Percentiles rank a stretch among this genome's conserved stretches.
These are phyloP conservation scores for Phytophthora europaea DNA, from an alignment of 352 stramenopile genomes.

Conservation along the genomic window DNA sequence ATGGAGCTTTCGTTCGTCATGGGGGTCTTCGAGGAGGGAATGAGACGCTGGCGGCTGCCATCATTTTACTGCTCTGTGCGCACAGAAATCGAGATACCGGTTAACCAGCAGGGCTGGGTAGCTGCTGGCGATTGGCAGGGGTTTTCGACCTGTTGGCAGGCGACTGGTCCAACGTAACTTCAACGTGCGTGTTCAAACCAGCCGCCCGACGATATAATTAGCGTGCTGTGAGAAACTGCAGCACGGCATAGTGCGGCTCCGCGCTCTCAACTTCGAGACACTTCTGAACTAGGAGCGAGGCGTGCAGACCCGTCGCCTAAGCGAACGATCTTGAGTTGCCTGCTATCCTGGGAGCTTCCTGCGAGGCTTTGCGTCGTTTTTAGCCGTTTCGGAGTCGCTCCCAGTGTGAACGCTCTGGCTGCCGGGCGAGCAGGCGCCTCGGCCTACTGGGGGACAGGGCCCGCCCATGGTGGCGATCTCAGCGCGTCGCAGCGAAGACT, in stretches of 20 bases:
- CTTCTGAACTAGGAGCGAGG: constrained; percentile 39
- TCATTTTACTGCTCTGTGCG: constrained; percentile 10
- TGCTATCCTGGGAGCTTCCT: constrained; percentile 5
- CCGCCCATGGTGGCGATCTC: constrained; percentile 40
- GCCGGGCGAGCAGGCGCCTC: constrained; percentile 23
- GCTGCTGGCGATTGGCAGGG: background rate
- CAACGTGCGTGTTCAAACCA: constrained; percentile 25
- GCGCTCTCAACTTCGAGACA: constrained; percentile 5
- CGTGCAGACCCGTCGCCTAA: constrained; percentile 21
- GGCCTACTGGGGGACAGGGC: constrained; percentile 26
- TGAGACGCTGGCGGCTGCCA: background rate
- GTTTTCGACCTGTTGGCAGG: constrained; percentile 19
- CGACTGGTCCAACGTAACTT: constrained; percentile 35
- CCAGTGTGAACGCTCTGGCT: constrained; percentile 15
- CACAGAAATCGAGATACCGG: constrained; percentile 1
- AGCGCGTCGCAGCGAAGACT: constrained; percentile 33
- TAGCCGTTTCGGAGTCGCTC: constrained; percentile 27
- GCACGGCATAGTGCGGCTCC: background rate
- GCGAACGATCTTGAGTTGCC: constrained; percentile 21
- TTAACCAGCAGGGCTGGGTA: background rate
- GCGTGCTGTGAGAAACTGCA: constrained; percentile 27
- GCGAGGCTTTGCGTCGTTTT: constrained; percentile 25
- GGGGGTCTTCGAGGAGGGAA: background rate
- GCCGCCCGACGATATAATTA: constrained; percentile 19
- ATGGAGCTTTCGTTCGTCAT: background rate